These are phyloP conservation scores for Ustilago esculenta DNA, from an alignment of 1,284 basidiomycete species.

Conservation along the genomic window DNA sequence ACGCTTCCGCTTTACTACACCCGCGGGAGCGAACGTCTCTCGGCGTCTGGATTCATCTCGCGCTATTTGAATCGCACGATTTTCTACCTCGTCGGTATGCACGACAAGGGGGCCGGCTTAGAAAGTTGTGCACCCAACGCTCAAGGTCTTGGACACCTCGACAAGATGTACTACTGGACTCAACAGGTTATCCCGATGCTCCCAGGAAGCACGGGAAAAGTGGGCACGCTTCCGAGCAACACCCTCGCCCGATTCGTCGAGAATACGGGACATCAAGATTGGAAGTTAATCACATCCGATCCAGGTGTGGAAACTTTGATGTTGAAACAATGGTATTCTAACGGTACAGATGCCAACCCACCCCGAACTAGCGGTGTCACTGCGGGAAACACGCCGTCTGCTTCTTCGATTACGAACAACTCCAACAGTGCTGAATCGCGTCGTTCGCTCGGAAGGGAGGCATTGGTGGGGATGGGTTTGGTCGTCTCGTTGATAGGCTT, in stretches of 20 bases:
- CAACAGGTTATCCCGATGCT: constrained; percentile 46
- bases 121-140: constrained; percentile 45
- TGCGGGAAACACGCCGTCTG: constrained; percentile 10
- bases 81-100: constrained; percentile 55
- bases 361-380: constrained; percentile 22
- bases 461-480: too few species aligned
- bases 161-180: constrained; percentile 60
- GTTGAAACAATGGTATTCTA: constrained; percentile 49
- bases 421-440: too few species aligned
- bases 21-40: background rate
- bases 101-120: constrained; percentile 41
- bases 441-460: too few species aligned
- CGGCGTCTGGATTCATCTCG: constrained; percentile 15
- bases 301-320: constrained; percentile 53
- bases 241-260: constrained; percentile 34
- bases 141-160: constrained; percentile 54
- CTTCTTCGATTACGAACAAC: too few species aligned
- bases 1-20: constrained; percentile 50
- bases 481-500: too few species aligned
- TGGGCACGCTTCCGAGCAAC: constrained; percentile 42
- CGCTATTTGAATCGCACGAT: constrained; percentile 43
- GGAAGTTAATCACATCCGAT: constrained; percentile 49
- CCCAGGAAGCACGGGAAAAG: constrained; percentile 27
- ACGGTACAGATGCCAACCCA: constrained; percentile 25
- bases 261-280: constrained; percentile 49